Conservation (phyloP, 352 stramenopile genomes). For the Globisporangium rhizosaccharum region DNA sequence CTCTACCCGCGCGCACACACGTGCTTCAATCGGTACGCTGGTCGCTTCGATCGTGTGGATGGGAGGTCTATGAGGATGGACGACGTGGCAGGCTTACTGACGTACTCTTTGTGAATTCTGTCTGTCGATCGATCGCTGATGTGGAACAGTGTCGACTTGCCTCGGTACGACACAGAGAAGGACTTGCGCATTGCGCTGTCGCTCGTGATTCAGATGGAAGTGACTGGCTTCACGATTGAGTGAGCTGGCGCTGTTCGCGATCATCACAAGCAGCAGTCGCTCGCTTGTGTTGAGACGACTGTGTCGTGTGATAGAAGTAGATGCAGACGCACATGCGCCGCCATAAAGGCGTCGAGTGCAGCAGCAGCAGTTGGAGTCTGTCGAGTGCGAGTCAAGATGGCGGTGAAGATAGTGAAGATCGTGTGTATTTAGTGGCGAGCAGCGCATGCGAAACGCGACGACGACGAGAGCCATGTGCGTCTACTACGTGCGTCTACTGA, state of each 20-base stretch:
- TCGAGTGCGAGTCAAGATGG: no score
- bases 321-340: no score
- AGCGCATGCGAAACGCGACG: no score
- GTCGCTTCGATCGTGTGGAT: conserved; percentile 9
- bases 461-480: no score
- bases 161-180: conserved; percentile 68
- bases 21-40: conserved; percentile 74
- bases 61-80: neutral
- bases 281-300: no score
- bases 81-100: neutral
- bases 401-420: no score
- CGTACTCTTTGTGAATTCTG: conserved; percentile 2
- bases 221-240: conserved; percentile 84
- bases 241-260: conserved; percentile 13
- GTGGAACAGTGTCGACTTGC: conserved; percentile 59
- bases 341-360: no score
- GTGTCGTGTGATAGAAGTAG: conserved; percentile 3
- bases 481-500: no score
- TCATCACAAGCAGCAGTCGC: neutral
- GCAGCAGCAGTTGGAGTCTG: no score
- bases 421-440: no score
- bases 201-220: conserved; percentile 85
- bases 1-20: conserved; percentile 82
- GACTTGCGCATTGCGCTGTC: conserved; percentile 73
- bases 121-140: conserved; percentile 6